Evolutionary conservation across 495 filamentous ascomycete species (phyloP).

Genomic region (Bacidia rubella): DNA sequence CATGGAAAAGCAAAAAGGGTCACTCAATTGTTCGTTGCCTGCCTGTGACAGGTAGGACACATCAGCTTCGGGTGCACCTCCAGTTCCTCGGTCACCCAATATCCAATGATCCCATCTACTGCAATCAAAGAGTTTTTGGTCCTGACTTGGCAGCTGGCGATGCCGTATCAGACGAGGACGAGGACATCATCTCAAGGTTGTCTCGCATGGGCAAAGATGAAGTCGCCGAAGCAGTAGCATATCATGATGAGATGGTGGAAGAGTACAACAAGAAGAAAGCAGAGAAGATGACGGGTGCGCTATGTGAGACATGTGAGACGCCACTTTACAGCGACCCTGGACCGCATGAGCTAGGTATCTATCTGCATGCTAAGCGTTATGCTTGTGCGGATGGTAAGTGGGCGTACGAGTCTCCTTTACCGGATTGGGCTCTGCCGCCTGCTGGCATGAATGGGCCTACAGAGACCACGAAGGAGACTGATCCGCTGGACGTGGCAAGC

Average conservation of each 20-base stretch:
- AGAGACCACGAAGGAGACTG: constrained; percentile 14
- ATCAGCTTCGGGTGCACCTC: constrained; percentile 88
- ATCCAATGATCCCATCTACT: constrained; percentile 93
- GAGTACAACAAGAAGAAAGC: constrained; percentile 73
- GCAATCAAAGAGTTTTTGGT: constrained; percentile 85
- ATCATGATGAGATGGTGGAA: constrained; percentile 84
- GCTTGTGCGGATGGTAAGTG: constrained; percentile 66
- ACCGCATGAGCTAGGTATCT: constrained; percentile 77
- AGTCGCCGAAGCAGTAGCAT: constrained; percentile 75
- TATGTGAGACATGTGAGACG: constrained; percentile 69
- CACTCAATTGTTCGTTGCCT: constrained; percentile 93
- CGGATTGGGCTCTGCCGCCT: constrained; percentile 75
- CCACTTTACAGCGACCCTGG: constrained; percentile 88
- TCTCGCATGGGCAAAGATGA: constrained; percentile 89
- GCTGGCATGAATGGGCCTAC: constrained; percentile 27
- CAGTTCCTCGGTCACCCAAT: constrained; percentile 93
- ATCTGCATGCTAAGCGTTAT: constrained; percentile 82
- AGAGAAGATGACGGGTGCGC: constrained; percentile 79
- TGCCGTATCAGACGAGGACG: constrained; percentile 55
- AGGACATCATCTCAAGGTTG: constrained; percentile 75
- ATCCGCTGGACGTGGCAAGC: constrained; percentile 10
- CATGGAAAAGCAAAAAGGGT: constrained; percentile 35
- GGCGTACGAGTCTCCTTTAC: constrained; percentile 75
- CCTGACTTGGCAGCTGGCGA: constrained; percentile 60
- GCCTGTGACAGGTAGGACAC: constrained; percentile 84